A percentile compares a stretch with the other conserved stretches of the same genome.
Conservation (phyloP, 495 filamentous ascomycete genomes). For the Penicillium cosmopolitanum region DNA sequence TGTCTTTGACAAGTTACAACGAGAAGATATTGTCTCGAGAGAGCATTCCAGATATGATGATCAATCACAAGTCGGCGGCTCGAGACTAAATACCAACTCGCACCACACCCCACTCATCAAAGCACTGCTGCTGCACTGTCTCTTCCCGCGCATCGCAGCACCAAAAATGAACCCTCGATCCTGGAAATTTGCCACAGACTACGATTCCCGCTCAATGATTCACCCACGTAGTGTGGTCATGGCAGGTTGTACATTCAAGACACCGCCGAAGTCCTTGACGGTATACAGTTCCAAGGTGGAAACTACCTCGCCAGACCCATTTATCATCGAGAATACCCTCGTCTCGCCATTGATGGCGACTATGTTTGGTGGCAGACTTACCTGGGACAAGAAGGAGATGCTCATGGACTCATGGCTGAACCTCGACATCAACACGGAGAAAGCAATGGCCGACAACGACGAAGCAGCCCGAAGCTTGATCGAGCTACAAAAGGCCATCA, state of each 20-base stretch:
- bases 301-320: neutral
- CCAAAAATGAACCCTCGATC: constrained; percentile 18
- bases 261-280: neutral
- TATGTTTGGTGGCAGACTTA: constrained; percentile 56
- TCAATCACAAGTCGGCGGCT: constrained; percentile 39
- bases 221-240: neutral
- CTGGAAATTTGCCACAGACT: neutral
- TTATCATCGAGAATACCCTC: constrained; percentile 39
- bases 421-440: constrained; percentile 34
- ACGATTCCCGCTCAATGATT: neutral
- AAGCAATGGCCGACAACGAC: constrained; percentile 5
- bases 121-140: constrained; percentile 50
- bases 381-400: constrained; percentile 30
- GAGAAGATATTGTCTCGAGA: neutral
- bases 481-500: constrained; percentile 49
- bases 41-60: constrained; percentile 3
- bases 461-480: constrained; percentile 41
- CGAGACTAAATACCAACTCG: constrained; percentile 53
- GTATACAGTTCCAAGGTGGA: neutral
- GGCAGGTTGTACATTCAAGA: neutral
- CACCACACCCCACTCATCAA: constrained; percentile 52
- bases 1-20: neutral
- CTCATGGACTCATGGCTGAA: constrained; percentile 56
- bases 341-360: constrained; percentile 47
- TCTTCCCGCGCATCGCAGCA: constrained; percentile 54